Percentiles rank a stretch among this genome's conserved stretches.
Conservation (phyloP, 257 asterid species). For the Avicennia marina region DNA sequence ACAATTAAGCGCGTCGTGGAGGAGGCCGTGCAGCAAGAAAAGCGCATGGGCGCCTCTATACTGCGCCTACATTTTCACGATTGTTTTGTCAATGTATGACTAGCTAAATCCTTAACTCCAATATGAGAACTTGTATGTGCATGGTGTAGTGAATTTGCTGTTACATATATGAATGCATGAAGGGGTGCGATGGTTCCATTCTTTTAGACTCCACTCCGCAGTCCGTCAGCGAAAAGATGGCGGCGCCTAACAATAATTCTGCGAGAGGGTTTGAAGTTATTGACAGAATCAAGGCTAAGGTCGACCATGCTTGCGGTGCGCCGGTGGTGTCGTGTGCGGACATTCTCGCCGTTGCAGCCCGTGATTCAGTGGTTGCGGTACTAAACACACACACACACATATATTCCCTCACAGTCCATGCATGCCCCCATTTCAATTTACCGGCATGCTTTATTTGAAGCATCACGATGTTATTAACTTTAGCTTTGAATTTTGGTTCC, state of each 20-base stretch:
- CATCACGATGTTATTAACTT: too few species aligned
- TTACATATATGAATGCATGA: too few species aligned
- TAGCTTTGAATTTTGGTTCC: too few species aligned
- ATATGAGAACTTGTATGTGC: too few species aligned
- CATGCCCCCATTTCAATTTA: too few species aligned
- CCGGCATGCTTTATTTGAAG: too few species aligned
- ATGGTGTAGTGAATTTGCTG: too few species aligned
- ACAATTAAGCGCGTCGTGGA: slow-evolving; percentile 40
- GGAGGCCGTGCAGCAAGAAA: slow-evolving; percentile 34
- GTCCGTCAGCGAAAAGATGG: slow-evolving; percentile 38
- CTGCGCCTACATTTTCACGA: too few species aligned
- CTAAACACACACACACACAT: too few species aligned
- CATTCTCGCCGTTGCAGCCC: slow-evolving; percentile 49
- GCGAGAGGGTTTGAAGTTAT: slow-evolving; percentile 48
- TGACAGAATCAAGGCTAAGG: slow-evolving; percentile 37
- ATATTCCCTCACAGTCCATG: too few species aligned
- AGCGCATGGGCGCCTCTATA: slow-evolving; percentile 44
- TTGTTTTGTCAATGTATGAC: slow-evolving; percentile 31
- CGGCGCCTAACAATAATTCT: slow-evolving; percentile 38
- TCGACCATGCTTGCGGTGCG: slow-evolving; percentile 36
- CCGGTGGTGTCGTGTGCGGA: slow-evolving; percentile 52
- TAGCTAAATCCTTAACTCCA: too few species aligned
- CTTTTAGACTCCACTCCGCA: slow-evolving; percentile 32
- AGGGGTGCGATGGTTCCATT: slow-evolving; percentile 56
- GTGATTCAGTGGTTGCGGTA: slow-evolving; percentile 46